Percentiles rank a stretch among this genome's conserved stretches.
phyloP scores from a whole-genome alignment of 2,329 filamentous ascomycete species.

The Madurella fahalii region DNA sequence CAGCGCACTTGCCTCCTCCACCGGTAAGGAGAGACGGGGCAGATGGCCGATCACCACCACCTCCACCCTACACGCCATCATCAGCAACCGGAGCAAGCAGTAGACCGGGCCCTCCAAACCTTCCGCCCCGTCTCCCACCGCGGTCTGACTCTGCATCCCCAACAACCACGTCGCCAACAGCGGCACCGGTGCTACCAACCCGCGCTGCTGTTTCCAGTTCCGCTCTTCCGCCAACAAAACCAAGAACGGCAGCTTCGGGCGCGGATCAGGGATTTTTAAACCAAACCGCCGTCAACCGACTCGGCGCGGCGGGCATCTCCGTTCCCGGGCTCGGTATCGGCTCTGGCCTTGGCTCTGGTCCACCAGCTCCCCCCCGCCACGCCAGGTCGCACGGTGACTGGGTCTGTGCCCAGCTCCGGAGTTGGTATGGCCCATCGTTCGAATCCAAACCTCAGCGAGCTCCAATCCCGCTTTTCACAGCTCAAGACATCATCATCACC shows the following conservation, averaged over 20 bases:
- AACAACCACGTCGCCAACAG: constrained; percentile 4
- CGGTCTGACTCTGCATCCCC: constrained; percentile 46
- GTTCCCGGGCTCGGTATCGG: constrained; percentile 77
- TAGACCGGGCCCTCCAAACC: constrained; percentile 44
- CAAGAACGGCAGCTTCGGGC: background rate
- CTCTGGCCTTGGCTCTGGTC: too few relatives aligned
- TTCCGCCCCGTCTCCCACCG: constrained; percentile 69
- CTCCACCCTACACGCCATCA: constrained; percentile 6
- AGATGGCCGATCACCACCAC: constrained; percentile 30
- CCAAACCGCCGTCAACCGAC: constrained; percentile 57
- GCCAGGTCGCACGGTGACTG: background rate
- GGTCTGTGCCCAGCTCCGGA: too few relatives aligned
- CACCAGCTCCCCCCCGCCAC: constrained; percentile 14
- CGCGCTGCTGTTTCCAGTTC: constrained; percentile 19
- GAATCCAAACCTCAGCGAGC: constrained; percentile 53
- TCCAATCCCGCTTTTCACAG: constrained; percentile 56
- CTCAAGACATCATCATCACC: constrained; percentile 37
- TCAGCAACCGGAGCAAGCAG: background rate
- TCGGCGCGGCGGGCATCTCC: constrained; percentile 70
- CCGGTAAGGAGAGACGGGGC: constrained; percentile 52
- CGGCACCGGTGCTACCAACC: constrained; percentile 21
- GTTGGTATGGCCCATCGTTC: too few relatives aligned
- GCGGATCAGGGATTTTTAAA: constrained; percentile 34
- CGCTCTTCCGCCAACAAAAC: constrained; percentile 4
- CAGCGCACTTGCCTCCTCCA: constrained; percentile 65